A percentile compares a stretch with the other conserved stretches of the same genome.
Evolutionary conservation across 2,329 filamentous ascomycete genomes (phyloP).

Genomic region (Monosporascus sp.): DNA sequence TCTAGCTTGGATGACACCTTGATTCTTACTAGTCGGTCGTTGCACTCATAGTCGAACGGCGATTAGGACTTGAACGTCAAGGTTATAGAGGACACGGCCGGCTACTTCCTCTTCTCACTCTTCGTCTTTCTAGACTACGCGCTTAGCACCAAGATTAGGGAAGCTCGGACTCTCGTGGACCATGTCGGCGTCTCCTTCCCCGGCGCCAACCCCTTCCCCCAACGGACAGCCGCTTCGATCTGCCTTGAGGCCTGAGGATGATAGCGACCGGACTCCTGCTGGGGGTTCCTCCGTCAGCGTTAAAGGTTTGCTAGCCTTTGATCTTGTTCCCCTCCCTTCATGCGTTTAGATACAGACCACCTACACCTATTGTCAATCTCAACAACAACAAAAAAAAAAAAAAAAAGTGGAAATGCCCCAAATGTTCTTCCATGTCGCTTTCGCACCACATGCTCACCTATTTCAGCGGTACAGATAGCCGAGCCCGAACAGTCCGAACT

Average conservation of each 20-base stretch:
- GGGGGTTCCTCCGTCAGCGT: conserved; percentile 12
- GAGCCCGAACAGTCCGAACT: conserved; percentile 38
- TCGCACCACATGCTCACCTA: conserved; percentile 10
- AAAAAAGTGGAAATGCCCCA: neutral
- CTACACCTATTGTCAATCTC: neutral
- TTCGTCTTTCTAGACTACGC: neutral
- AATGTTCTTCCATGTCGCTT: neutral
- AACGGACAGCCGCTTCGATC: conserved; percentile 23
- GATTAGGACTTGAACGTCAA: too few relatives aligned
- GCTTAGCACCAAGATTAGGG: too few relatives aligned
- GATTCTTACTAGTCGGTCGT: conserved; percentile 2
- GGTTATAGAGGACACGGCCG: neutral
- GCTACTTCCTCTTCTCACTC: conserved; percentile 4
- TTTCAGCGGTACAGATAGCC: conserved; percentile 51
- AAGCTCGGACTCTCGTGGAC: neutral
- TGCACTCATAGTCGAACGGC: neutral
- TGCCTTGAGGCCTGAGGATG: conserved; percentile 27
- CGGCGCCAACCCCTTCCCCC: conserved; percentile 16
- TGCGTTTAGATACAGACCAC: neutral
- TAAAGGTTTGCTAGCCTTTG: conserved; percentile 21
- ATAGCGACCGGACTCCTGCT: conserved; percentile 18
- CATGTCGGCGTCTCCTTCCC: conserved; percentile 15
- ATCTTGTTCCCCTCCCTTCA: conserved; percentile 1
- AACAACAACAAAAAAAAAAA: neutral
- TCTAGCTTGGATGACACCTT: neutral